phyloP scores from a whole-genome alignment of 2,329 filamentous ascomycete genomes.

The Ophiostoma montium region DNA sequence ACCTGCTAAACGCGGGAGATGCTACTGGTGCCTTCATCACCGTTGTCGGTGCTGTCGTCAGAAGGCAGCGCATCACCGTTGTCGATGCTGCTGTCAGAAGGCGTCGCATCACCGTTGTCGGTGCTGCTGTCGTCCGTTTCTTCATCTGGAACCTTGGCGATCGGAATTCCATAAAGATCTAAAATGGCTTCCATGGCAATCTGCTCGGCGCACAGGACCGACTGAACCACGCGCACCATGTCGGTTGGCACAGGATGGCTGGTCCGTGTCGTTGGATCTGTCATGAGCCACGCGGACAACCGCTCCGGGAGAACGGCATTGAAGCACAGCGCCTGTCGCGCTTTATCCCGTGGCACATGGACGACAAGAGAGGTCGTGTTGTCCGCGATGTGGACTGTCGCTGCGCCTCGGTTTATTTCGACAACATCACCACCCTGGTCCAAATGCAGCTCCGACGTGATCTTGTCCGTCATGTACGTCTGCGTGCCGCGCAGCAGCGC shows the following conservation, averaged over 20 bases:
- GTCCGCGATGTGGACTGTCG: background rate
- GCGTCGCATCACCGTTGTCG: background rate
- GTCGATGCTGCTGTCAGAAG: no score
- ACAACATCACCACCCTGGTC: slow-evolving; percentile 15
- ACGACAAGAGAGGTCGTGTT: slow-evolving; percentile 15
- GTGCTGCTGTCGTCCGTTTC: background rate
- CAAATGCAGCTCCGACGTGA: slow-evolving; percentile 18
- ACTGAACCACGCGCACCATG: background rate
- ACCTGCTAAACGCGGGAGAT: no score
- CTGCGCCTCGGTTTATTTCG: background rate
- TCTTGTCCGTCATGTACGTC: slow-evolving; percentile 19
- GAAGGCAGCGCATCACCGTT: background rate
- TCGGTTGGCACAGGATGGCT: background rate
- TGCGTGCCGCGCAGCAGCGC: slow-evolving; percentile 13
- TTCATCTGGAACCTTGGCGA: background rate
- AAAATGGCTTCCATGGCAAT: background rate
- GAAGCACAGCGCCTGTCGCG: slow-evolving; percentile 19
- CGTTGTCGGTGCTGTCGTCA: background rate
- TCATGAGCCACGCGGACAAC: slow-evolving; percentile 24
- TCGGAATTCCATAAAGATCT: background rate
- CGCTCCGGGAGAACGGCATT: slow-evolving; percentile 16
- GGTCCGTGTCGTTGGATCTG: background rate
- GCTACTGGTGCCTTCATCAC: no score
- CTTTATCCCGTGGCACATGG: slow-evolving; percentile 19
- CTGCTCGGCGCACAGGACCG: background rate